Evolutionary conservation across 2,329 filamentous ascomycete species (phyloP), one percentile per base, ranked within the genome.

Genomic region (Sclerotinia nivalis): DNA sequence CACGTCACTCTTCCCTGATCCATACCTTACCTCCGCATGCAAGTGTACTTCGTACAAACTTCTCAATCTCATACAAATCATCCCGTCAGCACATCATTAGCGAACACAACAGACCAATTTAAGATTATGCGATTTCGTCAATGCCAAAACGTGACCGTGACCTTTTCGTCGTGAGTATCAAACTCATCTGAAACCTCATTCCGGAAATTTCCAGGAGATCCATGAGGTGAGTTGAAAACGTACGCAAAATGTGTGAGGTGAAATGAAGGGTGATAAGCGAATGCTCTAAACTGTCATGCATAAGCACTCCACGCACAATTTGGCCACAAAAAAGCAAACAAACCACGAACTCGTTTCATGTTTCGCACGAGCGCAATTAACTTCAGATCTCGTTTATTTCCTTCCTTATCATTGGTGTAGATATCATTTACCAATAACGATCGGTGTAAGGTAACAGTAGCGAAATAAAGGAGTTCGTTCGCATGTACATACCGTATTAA

Each of bases 221-320:
- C 25, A n/a, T n/a, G 10, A 64, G 31, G 25, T 52, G 61, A 50
- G 45, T 52, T 64, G 45, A 52, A 50, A 50, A n/a, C 34, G 37
- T 25, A 28, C 15, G 58, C 4, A 28, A 34, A 25, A 22, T 45
- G 37, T 40, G 22, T 45, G 58, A 15, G 37, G 43, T 56, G 62
- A 54, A 66, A 66, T 66, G 49, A 66, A 66, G 49, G 62, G 50
- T 43, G 62, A 34, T 18, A 64, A 64, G 49, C 61, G 61, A 64
- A 40, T 22, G 37, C 43, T 50, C 12, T 13, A 52, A 40, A 10
- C 34, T 37, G 47, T 64, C 40, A 64, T 64, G 61, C 47, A 52
- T 64, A 18, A 64, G 34, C 49, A 34, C 22, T 37, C 8, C 55
- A 58, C 20, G 20, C 18, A 25, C n/a, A 52, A 25, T 10, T n/a